Conservation (phyloP, 805 yeast genomes). For the Saccharomyces paradoxus region DNA sequence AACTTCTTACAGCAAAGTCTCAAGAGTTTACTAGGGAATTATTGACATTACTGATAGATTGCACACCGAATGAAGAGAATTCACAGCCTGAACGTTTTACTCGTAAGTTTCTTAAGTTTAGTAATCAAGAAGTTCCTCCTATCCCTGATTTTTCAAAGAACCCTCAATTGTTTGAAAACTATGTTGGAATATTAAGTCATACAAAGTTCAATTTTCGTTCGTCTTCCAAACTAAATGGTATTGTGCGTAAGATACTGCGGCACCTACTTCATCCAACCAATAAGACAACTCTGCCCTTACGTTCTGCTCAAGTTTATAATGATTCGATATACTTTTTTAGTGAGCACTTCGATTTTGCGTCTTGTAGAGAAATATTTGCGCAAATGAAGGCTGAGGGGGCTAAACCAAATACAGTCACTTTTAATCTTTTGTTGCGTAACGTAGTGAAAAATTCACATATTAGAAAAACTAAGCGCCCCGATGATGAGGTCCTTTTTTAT, state of each 20-base stretch:
- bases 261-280: conserved; percentile 36
- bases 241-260: conserved; percentile 32
- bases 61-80: conserved; percentile 15
- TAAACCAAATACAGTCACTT: conserved; percentile 33
- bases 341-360: conserved; percentile 32
- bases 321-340: conserved; percentile 35
- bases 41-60: conserved; percentile 16
- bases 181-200: conserved; percentile 33
- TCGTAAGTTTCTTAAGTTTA: conserved; percentile 12
- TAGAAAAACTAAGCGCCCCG: conserved; percentile 22
- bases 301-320: conserved; percentile 31
- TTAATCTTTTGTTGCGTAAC: conserved; percentile 32
- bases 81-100: conserved; percentile 10
- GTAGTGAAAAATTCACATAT: conserved; percentile 24
- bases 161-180: conserved; percentile 24
- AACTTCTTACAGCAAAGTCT: not conserved
- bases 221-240: conserved; percentile 33
- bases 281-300: conserved; percentile 24
- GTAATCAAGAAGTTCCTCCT: conserved; percentile 31
- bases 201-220: conserved; percentile 30
- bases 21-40: conserved; percentile 13
- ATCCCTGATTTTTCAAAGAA: conserved; percentile 28
- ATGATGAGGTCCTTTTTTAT: conserved; percentile 23
- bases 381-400: conserved; percentile 34
- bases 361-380: conserved; percentile 33